Conservation (phyloP, 139 green algal species). For the Coelastrella sp. region DNA sequence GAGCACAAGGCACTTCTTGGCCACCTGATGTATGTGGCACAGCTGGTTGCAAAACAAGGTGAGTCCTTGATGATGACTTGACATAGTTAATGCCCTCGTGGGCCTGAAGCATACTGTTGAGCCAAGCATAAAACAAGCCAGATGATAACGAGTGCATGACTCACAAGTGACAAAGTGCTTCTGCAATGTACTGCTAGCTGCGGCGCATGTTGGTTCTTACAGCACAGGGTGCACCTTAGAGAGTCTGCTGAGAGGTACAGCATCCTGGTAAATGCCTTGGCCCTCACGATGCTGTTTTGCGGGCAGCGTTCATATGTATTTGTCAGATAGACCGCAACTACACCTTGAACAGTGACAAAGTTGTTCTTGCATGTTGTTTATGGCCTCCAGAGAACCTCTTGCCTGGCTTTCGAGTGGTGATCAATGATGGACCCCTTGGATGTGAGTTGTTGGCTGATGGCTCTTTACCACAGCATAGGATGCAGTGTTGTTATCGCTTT, state of each 20-base stretch:
- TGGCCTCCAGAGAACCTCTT: slow-evolving; percentile 76
- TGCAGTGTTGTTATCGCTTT: no score
- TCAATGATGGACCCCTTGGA: slow-evolving; percentile 92
- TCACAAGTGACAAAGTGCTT: no score
- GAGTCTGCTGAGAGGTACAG: no score
- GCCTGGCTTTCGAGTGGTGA: slow-evolving; percentile 87
- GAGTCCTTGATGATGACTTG: neutral
- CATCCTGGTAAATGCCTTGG: no score
- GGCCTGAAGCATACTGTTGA: neutral
- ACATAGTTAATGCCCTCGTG: neutral
- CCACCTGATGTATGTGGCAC: slow-evolving; percentile 87
- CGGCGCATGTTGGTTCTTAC: no score
- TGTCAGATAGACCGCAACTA: neutral
- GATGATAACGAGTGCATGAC: no score
- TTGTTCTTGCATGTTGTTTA: neutral
- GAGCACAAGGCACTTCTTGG: slow-evolving; percentile 87
- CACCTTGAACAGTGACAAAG: no score
- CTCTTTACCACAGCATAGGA: neutral
- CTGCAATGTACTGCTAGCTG: no score
- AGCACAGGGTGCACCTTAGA: no score
- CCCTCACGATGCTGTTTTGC: no score
- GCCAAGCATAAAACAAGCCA: no score
- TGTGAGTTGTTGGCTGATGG: slow-evolving; percentile 59
- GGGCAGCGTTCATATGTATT: neutral
- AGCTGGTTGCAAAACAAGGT: slow-evolving; percentile 86